phyloP scores from a whole-genome alignment of 208 protist genomes.

The Leptomonas pyrrhocoris region DNA sequence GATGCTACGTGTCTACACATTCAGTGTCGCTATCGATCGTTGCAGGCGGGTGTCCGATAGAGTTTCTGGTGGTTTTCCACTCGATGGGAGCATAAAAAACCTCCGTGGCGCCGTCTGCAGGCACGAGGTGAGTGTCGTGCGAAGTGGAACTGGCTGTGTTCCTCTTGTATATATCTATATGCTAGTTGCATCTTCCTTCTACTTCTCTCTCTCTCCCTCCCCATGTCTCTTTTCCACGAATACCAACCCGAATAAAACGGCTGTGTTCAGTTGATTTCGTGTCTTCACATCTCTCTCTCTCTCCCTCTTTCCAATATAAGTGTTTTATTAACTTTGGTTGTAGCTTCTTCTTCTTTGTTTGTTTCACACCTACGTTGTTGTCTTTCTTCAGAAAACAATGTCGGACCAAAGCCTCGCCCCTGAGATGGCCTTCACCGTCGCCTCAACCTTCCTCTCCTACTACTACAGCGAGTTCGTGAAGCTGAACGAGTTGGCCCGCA shows the following conservation, averaged over 20 bases:
- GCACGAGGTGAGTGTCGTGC: too few relatives aligned
- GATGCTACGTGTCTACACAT: too few relatives aligned
- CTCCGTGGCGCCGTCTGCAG: too few relatives aligned
- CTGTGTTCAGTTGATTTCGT: neutral
- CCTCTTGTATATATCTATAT: neutral
- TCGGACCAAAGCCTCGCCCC: slow-evolving; percentile 37
- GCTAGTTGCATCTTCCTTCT: neutral
- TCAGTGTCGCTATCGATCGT: too few relatives aligned
- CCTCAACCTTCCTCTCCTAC: slow-evolving; percentile 69
- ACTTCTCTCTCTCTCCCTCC: neutral
- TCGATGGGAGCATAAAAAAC: too few relatives aligned
- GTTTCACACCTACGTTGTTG: slow-evolving; percentile 5
- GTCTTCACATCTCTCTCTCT: neutral
- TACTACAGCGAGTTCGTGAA: slow-evolving; percentile 88
- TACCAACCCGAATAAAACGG: too few relatives aligned
- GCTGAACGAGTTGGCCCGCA: slow-evolving; percentile 38
- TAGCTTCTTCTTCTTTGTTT: neutral
- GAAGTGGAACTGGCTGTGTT: too few relatives aligned
- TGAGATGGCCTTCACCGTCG: slow-evolving; percentile 55
- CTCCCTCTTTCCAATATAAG: neutral
- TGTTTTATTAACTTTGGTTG: too few relatives aligned
- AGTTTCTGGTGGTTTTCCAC: too few relatives aligned
- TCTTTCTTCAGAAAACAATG: slow-evolving; percentile 14
- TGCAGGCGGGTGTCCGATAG: too few relatives aligned
- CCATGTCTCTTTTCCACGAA: neutral